Base-by-base conservation (phyloP, 805 yeast species). In the Wickerhamiella parazyma region DNA sequence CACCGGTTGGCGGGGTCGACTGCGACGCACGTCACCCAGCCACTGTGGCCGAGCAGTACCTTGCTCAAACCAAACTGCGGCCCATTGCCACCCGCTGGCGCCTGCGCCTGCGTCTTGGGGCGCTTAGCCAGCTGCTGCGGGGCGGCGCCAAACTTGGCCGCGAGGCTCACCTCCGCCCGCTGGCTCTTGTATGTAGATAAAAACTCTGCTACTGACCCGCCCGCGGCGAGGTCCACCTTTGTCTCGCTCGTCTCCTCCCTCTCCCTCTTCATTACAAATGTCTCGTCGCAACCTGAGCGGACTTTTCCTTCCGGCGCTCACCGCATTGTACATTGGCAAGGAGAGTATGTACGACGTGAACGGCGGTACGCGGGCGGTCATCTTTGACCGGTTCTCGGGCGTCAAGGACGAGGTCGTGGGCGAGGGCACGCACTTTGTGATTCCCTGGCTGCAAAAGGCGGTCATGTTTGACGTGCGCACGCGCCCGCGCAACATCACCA, bases 361-460 rank as follows among this genome's bases (percentile, higher is more conserved):
- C 58, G 98, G 98, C 48, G 98, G 98, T 45, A 75, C 83, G 46
- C 72, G 98, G 60, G 98, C 96, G 19, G 94, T 91, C 43, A 81
- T 91, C 50, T 91, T 91, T 59, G 97, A 91, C 67, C 72, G 98
- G 55, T 64, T 91, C 46, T 66, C 72, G 36, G 98, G 98, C 67
- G 94, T 91, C 42, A 80, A 83, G 62, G 77, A 76, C 55, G 66
- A 68, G n/a, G 96, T 91, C 19, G 70, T 87, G 48, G 95, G 96
- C 22, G 98, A 91, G 67, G 98, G 98, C 48, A 82, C 97, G 19
- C 97, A 91, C 64, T 91, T 91, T 63, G 67, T 87, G 51, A 62
- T 91, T 42, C 98, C 98, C 42, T 91, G 98, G 97, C 68, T 91
- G 51, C 98, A 91, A 62, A 78, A 76, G 60, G 93, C 97, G 3